Percentiles rank a stretch among this genome's conserved stretches.
Conservation (phyloP, 2,329 filamentous ascomycete genomes). For the Pseudocercospora vitis region DNA sequence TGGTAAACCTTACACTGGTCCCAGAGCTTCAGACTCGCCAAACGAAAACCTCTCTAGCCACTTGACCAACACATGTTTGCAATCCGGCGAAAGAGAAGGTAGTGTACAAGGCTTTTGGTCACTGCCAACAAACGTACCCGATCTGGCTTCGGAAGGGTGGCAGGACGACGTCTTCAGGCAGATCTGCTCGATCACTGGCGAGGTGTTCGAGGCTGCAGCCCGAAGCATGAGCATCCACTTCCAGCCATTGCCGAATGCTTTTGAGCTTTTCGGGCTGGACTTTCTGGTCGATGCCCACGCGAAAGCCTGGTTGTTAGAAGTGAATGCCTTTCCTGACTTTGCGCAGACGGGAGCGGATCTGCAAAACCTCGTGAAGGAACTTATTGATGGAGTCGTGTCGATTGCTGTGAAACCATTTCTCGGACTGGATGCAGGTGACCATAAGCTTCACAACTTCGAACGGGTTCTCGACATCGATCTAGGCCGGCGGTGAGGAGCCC, state of each 20-base stretch:
- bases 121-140: constrained; percentile 49
- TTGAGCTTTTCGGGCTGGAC: constrained; percentile 90
- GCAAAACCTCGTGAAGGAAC: constrained; percentile 66
- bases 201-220: constrained; percentile 84
- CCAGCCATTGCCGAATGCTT: constrained; percentile 81
- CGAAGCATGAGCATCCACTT: constrained; percentile 85
- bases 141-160: constrained; percentile 40
- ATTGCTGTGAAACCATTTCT: constrained; percentile 70
- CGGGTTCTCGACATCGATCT: constrained; percentile 50
- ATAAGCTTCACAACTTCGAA: constrained; percentile 36
- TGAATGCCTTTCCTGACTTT: constrained; percentile 97
- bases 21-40: constrained; percentile 47
- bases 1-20: constrained; percentile 67
- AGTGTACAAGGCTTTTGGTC: constrained; percentile 75
- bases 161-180: constrained; percentile 68
- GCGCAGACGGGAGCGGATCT: constrained; percentile 81
- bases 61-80: constrained; percentile 93
- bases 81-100: constrained; percentile 59
- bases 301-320: constrained; percentile 75
- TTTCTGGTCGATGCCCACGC: constrained; percentile 73
- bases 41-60: constrained; percentile 67
- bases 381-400: constrained; percentile 74
- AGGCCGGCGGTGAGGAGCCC: constrained; percentile 35
- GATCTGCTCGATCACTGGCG: constrained; percentile 70
- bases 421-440: constrained; percentile 27